Evolutionary conservation across 306 rosid genomes (phyloP).

Genomic region (Cucumis sativus): DNA sequence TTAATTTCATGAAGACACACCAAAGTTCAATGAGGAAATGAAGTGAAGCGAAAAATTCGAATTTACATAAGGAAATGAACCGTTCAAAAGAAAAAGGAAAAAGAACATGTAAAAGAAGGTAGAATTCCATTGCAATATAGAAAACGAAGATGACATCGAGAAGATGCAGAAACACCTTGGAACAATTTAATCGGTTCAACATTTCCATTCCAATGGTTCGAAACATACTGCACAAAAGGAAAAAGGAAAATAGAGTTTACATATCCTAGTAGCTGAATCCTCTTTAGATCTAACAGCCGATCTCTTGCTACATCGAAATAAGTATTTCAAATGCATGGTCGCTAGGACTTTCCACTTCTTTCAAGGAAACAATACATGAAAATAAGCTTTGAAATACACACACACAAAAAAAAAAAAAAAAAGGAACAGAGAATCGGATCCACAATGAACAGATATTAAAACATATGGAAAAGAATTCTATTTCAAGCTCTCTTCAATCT

Average conservation of each 20-base stretch:
- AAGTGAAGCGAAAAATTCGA: neutral
- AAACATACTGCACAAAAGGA: neutral
- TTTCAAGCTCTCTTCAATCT: slow-evolving; percentile 6
- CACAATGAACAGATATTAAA: neutral
- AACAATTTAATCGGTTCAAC: neutral
- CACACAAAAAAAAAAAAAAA: neutral
- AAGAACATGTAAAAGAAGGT: neutral
- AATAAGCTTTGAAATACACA: neutral
- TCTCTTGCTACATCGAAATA: neutral
- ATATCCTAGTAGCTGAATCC: neutral
- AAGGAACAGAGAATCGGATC: neutral
- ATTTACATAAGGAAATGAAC: neutral
- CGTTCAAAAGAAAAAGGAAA: neutral
- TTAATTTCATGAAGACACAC: neutral
- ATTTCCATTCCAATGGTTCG: neutral
- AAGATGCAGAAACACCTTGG: neutral
- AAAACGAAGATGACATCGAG: neutral
- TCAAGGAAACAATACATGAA: neutral
- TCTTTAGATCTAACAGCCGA: neutral
- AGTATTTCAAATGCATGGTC: neutral
- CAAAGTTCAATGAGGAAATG: neutral
- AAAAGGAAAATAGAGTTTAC: neutral
- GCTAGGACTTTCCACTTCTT: neutral
- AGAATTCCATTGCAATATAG: neutral
- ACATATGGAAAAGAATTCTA: neutral